A percentile compares a stretch with the other conserved stretches of the same genome.
phyloP scores from a whole-genome alignment of 345 rosid genomes.

The Chamaenerion angustifolium region DNA sequence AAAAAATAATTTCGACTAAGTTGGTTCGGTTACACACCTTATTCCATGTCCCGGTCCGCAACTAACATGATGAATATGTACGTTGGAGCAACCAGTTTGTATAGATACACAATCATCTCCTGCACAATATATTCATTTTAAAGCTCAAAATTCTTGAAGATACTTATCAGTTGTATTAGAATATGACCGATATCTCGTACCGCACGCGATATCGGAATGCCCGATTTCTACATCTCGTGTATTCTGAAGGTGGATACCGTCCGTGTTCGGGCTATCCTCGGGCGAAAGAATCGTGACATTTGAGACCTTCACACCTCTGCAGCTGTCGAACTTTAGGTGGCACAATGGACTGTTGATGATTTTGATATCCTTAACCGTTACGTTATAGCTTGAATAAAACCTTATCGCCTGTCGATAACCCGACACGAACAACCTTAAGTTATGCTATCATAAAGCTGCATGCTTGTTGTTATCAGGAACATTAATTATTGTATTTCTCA shows the following conservation, averaged over 20 bases:
- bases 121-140: slow-evolving; percentile 9
- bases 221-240: slow-evolving; percentile 63
- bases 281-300: slow-evolving; percentile 68
- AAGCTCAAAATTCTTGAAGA: too few relatives aligned
- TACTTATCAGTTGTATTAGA: too few relatives aligned
- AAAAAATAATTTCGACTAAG: too few relatives aligned
- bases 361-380: slow-evolving; percentile 56
- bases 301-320: slow-evolving; percentile 37
- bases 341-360: slow-evolving; percentile 68
- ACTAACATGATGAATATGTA: slow-evolving; percentile 56
- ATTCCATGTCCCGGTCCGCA: slow-evolving; percentile 97
- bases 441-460: too few relatives aligned
- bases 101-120: slow-evolving; percentile 94
- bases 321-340: slow-evolving; percentile 76
- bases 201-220: slow-evolving; percentile 56
- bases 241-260: slow-evolving; percentile 84
- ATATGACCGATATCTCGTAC: slow-evolving; percentile 12
- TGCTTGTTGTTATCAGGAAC: too few relatives aligned
- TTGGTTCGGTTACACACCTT: slow-evolving; percentile 25
- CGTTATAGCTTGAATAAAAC: slow-evolving; percentile 56
- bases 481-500: too few relatives aligned
- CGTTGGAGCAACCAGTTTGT: slow-evolving; percentile 71
- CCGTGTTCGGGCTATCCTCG: slow-evolving; percentile 64
- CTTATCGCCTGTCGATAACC: slow-evolving; percentile 41
- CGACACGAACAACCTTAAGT: too few relatives aligned